A percentile compares a stretch with the other conserved stretches of the same genome.
phyloP scores from a whole-genome alignment of 768 basidiomycete species.

The Serendipita sp. region DNA sequence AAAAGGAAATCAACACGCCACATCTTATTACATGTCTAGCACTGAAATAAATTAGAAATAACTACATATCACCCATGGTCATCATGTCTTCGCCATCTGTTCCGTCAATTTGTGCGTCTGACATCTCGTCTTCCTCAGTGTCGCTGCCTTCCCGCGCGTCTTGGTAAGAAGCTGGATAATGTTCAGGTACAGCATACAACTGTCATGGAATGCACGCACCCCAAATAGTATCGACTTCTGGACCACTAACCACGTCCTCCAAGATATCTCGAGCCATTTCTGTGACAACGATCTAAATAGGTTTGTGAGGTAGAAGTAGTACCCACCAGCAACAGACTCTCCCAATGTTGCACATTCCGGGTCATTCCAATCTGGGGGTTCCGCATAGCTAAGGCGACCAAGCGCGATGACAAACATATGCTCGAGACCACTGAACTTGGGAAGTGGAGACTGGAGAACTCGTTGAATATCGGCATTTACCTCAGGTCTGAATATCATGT shows the following conservation, averaged over 20 bases:
- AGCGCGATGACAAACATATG: slow-evolving; percentile 66
- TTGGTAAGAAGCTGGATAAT: neutral
- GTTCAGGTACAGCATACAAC: neutral
- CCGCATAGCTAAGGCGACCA: slow-evolving; percentile 57
- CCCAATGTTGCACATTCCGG: slow-evolving; percentile 25
- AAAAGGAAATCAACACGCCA: no score
- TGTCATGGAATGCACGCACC: slow-evolving; percentile 26
- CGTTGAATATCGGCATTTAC: slow-evolving; percentile 37
- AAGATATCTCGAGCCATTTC: slow-evolving; percentile 45
- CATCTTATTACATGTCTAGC: no score
- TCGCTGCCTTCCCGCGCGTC: neutral
- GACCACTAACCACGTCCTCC: slow-evolving; percentile 54
- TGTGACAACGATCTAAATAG: slow-evolving; percentile 15
- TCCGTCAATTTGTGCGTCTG: no score
- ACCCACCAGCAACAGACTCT: slow-evolving; percentile 33
- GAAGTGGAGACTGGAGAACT: slow-evolving; percentile 38
- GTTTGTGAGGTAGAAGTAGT: neutral
- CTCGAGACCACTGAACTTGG: slow-evolving; percentile 39
- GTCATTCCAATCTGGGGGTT: slow-evolving; percentile 44
- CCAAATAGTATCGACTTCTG: slow-evolving; percentile 52
- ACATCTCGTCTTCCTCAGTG: neutral
- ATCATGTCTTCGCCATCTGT: no score
- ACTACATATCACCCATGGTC: no score
- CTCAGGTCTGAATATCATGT: slow-evolving; percentile 38
- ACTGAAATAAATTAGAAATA: no score